Conservation (phyloP, 2,329 filamentous ascomycete species). For the Colletotrichum cuscutae region DNA sequence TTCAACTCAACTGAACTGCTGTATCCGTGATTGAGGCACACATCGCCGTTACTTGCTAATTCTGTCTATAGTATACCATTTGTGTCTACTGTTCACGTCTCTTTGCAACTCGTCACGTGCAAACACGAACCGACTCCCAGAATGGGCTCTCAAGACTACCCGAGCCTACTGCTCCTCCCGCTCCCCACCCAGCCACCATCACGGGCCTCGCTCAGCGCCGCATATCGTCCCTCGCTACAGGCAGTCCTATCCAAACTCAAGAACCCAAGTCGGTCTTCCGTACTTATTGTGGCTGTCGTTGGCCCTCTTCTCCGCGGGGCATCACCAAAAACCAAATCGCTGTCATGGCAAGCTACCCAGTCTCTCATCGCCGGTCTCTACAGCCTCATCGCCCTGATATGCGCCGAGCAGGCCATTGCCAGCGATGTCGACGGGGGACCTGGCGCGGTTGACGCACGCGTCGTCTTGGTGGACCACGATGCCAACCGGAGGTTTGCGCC, state of each 20-base stretch:
- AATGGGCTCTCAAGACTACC: slow-evolving; percentile 39
- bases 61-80: background rate
- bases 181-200: slow-evolving; percentile 68
- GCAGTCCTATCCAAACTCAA: slow-evolving; percentile 63
- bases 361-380: slow-evolving; percentile 82
- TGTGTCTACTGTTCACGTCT: background rate
- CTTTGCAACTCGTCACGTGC: background rate
- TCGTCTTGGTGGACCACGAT: slow-evolving; percentile 77
- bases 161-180: slow-evolving; percentile 72
- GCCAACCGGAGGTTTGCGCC: slow-evolving; percentile 43
- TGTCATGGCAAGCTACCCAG: slow-evolving; percentile 76
- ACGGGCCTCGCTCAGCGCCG: slow-evolving; percentile 61
- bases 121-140: background rate
- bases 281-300: slow-evolving; percentile 67
- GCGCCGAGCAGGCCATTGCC: slow-evolving; percentile 68
- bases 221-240: slow-evolving; percentile 69
- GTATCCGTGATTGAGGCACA: background rate
- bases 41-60: background rate
- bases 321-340: slow-evolving; percentile 58
- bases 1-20: background rate
- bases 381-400: slow-evolving; percentile 79
- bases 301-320: slow-evolving; percentile 69
- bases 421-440: slow-evolving; percentile 65
- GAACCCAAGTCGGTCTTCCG: slow-evolving; percentile 46
- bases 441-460: slow-evolving; percentile 78